Percentiles rank a stretch among this genome's conserved stretches.
Conservation (phyloP, 2,329 filamentous ascomycete genomes). For the Calonectria leucothoes region DNA sequence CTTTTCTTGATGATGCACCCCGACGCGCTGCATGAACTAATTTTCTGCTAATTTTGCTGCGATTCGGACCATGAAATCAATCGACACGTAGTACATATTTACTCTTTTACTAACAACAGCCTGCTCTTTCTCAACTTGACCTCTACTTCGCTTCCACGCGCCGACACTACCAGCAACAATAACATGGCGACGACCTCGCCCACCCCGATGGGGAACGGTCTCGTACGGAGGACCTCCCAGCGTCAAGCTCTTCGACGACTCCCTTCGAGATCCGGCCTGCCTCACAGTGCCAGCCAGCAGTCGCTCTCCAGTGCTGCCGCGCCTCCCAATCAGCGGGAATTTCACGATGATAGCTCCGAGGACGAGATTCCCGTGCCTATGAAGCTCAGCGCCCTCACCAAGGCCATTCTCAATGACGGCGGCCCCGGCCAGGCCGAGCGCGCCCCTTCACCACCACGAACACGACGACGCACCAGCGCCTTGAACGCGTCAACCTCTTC, state of each 20-base stretch:
- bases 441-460: constrained; percentile 58
- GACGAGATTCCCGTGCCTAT: constrained; percentile 92
- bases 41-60: constrained; percentile 47
- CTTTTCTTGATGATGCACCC: constrained; percentile 33
- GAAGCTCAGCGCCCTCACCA: constrained; percentile 93
- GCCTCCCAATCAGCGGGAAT: constrained; percentile 60
- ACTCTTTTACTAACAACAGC: constrained; percentile 32
- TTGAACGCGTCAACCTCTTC: constrained; percentile 58
- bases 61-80: constrained; percentile 51
- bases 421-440: constrained; percentile 58
- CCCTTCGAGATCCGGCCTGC: constrained; percentile 58
- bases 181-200: constrained; percentile 66
- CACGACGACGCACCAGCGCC: constrained; percentile 61
- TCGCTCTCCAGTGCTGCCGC: constrained; percentile 42
- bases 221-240: constrained; percentile 65
- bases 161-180: constrained; percentile 31
- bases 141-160: constrained; percentile 28
- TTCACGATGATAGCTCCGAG: constrained; percentile 85
- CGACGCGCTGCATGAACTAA: constrained; percentile 51
- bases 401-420: constrained; percentile 80
- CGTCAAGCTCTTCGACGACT: constrained; percentile 66
- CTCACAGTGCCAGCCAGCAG: constrained; percentile 59
- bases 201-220: constrained; percentile 64
- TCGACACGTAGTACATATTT: constrained; percentile 55
- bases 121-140: constrained; percentile 33